Percentiles rank a stretch among this genome's conserved stretches.
Conservation (phyloP, 768 basidiomycete genomes). For the Exsudoporus frostii region DNA sequence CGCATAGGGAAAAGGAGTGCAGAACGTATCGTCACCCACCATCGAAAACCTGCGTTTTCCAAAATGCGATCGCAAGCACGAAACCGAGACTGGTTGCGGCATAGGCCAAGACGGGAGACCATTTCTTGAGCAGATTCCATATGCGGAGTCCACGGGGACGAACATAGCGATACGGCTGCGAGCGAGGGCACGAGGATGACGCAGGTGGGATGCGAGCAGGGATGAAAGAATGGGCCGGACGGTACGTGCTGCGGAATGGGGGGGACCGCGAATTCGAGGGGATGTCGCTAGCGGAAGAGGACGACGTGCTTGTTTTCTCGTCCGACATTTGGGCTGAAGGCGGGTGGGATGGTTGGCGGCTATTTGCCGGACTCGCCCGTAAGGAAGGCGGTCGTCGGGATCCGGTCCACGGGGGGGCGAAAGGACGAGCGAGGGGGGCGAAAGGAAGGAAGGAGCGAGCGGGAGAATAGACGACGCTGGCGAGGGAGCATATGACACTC, state of each 20-base stretch:
- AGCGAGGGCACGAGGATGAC: slow-evolving; percentile 14
- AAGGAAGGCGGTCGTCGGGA: slow-evolving; percentile 7
- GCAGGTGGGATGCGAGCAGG: slow-evolving; percentile 18
- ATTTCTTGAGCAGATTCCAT: slow-evolving; percentile 62
- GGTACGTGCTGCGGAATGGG: slow-evolving; percentile 14
- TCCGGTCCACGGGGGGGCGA: slow-evolving; percentile 7
- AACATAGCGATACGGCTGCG: slow-evolving; percentile 33
- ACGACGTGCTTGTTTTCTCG: slow-evolving; percentile 19
- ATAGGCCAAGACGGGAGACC: slow-evolving; percentile 78
- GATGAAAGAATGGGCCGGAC: slow-evolving; percentile 19
- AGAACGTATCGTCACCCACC: slow-evolving; percentile 45
- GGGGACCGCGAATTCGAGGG: slow-evolving; percentile 12
- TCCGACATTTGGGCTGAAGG: slow-evolving; percentile 18
- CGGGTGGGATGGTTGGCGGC: background rate
- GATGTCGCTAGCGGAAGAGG: slow-evolving; percentile 16
- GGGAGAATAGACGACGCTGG: background rate
- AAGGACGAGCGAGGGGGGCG: background rate
- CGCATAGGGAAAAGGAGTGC: background rate
- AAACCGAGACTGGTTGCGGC: slow-evolving; percentile 74
- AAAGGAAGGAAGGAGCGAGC: background rate
- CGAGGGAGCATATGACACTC: background rate
- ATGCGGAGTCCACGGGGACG: slow-evolving; percentile 51
- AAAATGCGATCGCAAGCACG: slow-evolving; percentile 77
- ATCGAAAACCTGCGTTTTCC: slow-evolving; percentile 76
- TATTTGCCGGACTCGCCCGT: background rate